Conservation (phyloP, 2,329 filamentous ascomycete species). For the Aspergillus sp. region DNA sequence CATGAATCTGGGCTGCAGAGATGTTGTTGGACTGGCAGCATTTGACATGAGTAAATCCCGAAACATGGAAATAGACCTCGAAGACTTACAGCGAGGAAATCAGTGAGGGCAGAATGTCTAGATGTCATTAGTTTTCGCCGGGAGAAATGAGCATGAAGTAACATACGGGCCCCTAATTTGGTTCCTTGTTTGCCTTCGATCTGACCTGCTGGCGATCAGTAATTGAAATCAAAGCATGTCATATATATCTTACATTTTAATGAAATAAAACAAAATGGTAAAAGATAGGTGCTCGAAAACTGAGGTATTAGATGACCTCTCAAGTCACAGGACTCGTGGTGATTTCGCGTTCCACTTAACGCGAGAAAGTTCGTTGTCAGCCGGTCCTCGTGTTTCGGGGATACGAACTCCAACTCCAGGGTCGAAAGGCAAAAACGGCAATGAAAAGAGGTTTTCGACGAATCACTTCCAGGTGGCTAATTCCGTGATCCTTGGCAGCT, state of each 20-base stretch:
- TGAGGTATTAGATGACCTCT: neutral
- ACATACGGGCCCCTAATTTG: constrained; percentile 49
- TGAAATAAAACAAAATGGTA: neutral
- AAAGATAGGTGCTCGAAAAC: neutral
- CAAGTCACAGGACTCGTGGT: constrained; percentile 35
- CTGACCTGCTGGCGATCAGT: constrained; percentile 24
- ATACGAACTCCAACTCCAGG: neutral
- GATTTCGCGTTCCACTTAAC: constrained; percentile 45
- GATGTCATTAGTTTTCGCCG: constrained; percentile 16
- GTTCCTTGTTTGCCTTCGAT: constrained; percentile 32
- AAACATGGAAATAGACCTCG: neutral
- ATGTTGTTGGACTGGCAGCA: constrained; percentile 61
- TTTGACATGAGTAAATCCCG: neutral
- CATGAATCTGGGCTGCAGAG: constrained; percentile 62
- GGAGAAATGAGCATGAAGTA: neutral
- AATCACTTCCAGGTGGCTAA: constrained; percentile 11
- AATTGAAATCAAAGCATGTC: neutral
- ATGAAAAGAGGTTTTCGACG: neutral
- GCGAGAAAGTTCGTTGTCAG: constrained; percentile 24
- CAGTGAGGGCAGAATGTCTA: constrained; percentile 65
- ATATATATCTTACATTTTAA: constrained; percentile 13
- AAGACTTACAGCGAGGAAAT: constrained; percentile 61
- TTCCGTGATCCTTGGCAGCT: neutral
- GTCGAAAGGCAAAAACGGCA: neutral
- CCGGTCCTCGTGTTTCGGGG: constrained; percentile 9